Evolutionary conservation across 768 basidiomycete species (phyloP).

Genomic region (Podaxis rugospora): DNA sequence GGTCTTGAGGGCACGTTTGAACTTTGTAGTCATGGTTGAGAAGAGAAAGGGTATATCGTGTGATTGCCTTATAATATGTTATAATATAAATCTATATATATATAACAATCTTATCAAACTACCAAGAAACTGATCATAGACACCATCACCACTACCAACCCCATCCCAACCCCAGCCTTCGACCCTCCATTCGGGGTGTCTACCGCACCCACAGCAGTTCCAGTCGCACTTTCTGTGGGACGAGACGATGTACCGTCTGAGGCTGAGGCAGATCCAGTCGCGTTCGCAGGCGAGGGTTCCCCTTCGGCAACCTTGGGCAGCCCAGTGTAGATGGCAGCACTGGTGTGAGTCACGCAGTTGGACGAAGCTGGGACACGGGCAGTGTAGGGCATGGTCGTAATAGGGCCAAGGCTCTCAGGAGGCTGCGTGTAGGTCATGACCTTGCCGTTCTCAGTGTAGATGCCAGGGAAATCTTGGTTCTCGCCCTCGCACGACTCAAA

Average conservation of each 20-base stretch:
- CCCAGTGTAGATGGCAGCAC: conserved; percentile 25
- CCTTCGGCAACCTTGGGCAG: conserved; percentile 15
- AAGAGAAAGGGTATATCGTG: neutral
- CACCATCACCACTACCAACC: neutral
- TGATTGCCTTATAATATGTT: too few species aligned
- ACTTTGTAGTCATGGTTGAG: conserved; percentile 27
- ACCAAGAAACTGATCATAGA: neutral
- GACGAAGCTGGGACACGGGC: conserved; percentile 32
- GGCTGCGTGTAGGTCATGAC: conserved; percentile 38
- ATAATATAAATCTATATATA: neutral
- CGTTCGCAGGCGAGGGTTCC: neutral
- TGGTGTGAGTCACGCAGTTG: conserved; percentile 29
- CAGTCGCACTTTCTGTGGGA: neutral
- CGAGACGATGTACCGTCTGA: neutral
- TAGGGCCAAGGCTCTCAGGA: conserved; percentile 31
- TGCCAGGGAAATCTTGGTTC: conserved; percentile 53
- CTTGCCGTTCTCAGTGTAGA: conserved; percentile 26
- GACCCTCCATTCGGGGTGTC: neutral
- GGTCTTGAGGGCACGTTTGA: conserved; percentile 55
- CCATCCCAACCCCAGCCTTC: neutral
- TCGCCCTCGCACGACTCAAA: conserved; percentile 65
- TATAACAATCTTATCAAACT: neutral
- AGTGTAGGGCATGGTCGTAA: conserved; percentile 34
- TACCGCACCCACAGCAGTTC: conserved; percentile 4
- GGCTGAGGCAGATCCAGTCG: conserved; percentile 5